Percentiles rank a stretch among this genome's conserved stretches.
Evolutionary conservation across 2,329 filamentous ascomycete genomes (phyloP).

Genomic region (Paracoccidioides brasiliensis): DNA sequence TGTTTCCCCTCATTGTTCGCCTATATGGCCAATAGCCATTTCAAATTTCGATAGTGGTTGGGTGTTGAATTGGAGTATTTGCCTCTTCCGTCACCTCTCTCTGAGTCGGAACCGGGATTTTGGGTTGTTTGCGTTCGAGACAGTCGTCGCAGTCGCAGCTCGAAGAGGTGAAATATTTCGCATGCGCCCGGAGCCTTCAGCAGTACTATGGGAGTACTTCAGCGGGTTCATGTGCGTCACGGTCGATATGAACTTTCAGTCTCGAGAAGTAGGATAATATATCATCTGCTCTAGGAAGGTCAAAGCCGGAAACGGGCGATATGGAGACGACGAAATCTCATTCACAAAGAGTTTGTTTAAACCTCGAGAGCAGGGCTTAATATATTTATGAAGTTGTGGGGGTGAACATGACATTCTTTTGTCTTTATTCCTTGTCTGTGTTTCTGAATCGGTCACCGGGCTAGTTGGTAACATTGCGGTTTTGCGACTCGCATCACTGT

Average conservation of each 20-base stretch:
- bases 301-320: not conserved
- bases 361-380: not conserved
- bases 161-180: not conserved
- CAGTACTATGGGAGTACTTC: not conserved
- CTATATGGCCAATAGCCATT: slow-evolving; percentile 2
- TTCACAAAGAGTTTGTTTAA: not conserved
- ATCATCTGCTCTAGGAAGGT: not conserved
- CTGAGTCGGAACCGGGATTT: not conserved
- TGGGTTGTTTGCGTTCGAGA: not conserved
- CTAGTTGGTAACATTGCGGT: not conserved
- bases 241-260: not conserved
- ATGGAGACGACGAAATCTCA: not conserved
- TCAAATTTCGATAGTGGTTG: not conserved
- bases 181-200: not conserved
- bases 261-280: not conserved
- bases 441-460: not conserved
- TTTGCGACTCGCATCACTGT: not conserved
- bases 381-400: not conserved
- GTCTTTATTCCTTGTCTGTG: not conserved
- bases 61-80: not conserved
- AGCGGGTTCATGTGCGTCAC: not conserved
- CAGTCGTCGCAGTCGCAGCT: not conserved
- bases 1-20: not conserved
- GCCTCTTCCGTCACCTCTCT: not conserved
- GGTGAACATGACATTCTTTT: not conserved